Evolutionary conservation across 2,329 filamentous ascomycete species (phyloP), one percentile per base, ranked within the genome.

Genomic region (Chalara sp.): DNA sequence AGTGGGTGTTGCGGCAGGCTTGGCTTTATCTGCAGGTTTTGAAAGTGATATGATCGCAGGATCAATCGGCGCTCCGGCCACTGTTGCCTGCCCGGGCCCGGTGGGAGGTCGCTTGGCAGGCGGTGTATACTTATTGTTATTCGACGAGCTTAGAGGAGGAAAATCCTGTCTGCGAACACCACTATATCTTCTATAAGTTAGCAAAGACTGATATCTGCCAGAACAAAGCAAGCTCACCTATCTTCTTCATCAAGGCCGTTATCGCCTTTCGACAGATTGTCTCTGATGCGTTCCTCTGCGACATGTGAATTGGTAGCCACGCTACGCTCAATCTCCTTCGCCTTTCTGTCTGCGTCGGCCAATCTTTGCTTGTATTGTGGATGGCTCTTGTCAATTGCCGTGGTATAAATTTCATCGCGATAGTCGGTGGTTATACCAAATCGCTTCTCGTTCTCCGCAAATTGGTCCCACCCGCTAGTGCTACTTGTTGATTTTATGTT

Each of bases 361-460:
- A 87, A 77, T 57, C 85, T 81, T 67, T 89, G 82, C 56, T 81
- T 84, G 69, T 95, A 96, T 49, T 86, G 76, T 1, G 93, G 91
- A 61, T 95, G 84, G 56, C 70, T 87, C 63, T 84, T 89, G 69
- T 99, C 83, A 63, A 99, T 95, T 40, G 81, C 73, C 7, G 93
- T 99, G 1, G 93, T 99, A 71, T 99, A 99, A 42, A 93, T 82
- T 60, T 88, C 90, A 70, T 97, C 93, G 63, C 97, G 84, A 66
- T 97, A 99, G 61, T 90, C 89, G 48, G 87, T 93, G 68, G 83
- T 89, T 39, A 95, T 72, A 35, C 93, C 93, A 64, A 96, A 97
- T 32, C 89, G 81, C 50, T 83, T 79, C 69, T 95, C 88, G 63
- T 97, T 97, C 56, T 80, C 84, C 52, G 88, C 87, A 64, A 99